Conservation (phyloP, 2,329 filamentous ascomycete species). For the Tolypocladium album region DNA sequence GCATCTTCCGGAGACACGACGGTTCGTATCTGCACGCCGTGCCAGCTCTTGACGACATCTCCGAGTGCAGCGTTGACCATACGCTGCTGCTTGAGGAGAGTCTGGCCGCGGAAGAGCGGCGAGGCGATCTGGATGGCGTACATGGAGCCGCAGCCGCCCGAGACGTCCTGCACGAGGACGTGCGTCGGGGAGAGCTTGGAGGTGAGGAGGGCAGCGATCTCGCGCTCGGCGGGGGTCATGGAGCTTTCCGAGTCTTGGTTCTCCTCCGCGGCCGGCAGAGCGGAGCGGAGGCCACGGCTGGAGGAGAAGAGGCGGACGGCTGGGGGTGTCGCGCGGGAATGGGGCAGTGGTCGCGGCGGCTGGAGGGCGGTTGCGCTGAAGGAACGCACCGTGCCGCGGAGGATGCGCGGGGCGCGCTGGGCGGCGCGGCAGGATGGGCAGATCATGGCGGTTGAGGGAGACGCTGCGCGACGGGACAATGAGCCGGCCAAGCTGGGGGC, state of each 20-base stretch:
- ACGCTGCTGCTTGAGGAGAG: constrained; percentile 71
- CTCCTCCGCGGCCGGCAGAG: not conserved
- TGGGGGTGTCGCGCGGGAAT: not conserved
- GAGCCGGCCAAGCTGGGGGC: not conserved
- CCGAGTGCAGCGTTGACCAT: constrained; percentile 66
- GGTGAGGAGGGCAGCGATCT: constrained; percentile 44
- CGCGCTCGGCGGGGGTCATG: constrained; percentile 41
- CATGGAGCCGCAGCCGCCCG: constrained; percentile 79
- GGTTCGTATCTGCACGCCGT: constrained; percentile 72
- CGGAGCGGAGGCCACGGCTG: constrained; percentile 1
- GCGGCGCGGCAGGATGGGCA: constrained; percentile 8
- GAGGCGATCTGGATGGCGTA: constrained; percentile 73
- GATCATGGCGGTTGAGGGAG: constrained; percentile 3
- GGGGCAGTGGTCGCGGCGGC: not conserved
- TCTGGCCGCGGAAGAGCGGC: constrained; percentile 56
- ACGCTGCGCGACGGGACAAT: not conserved
- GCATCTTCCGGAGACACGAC: constrained; percentile 27
- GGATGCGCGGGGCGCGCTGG: constrained; percentile 1
- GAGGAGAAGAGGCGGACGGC: not conserved
- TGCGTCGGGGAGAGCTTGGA: constrained; percentile 39
- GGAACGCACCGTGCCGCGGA: not conserved
- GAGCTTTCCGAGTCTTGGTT: constrained; percentile 12
- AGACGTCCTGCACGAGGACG: constrained; percentile 65
- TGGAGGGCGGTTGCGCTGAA: not conserved
- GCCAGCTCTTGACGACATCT: constrained; percentile 71